Conservation (phyloP, 306 rosid genomes). For the Quercus suber region DNA sequence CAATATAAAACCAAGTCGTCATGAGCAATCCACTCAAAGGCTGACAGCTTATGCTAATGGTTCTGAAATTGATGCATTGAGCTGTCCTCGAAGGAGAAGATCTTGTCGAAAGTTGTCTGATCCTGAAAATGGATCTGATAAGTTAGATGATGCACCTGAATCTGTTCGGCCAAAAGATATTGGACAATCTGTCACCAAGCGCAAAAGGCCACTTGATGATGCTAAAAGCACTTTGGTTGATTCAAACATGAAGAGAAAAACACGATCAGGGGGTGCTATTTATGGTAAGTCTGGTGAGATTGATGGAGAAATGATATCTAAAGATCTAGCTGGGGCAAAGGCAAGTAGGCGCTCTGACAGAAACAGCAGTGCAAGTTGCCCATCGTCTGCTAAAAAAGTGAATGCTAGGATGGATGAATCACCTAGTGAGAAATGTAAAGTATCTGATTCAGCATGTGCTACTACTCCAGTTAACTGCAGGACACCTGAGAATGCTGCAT, state of each 20-base stretch:
- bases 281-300: slow-evolving; percentile 8
- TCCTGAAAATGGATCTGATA: slow-evolving; percentile 32
- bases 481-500: slow-evolving; percentile 49
- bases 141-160: slow-evolving; percentile 31
- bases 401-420: slow-evolving; percentile 28
- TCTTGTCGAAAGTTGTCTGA: slow-evolving; percentile 48
- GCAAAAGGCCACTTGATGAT: slow-evolving; percentile 25
- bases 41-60: slow-evolving; percentile 24
- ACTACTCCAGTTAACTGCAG: slow-evolving; percentile 53
- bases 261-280: slow-evolving; percentile 23
- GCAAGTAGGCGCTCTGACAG: slow-evolving; percentile 5
- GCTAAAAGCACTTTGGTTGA: slow-evolving; percentile 16
- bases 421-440: slow-evolving; percentile 44
- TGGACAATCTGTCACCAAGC: slow-evolving; percentile 29
- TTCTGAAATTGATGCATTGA: slow-evolving; percentile 20
- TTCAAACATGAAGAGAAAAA: slow-evolving; percentile 26
- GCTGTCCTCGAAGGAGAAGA: slow-evolving; percentile 49
- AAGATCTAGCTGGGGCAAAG: neutral
- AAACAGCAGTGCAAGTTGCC: slow-evolving; percentile 19
- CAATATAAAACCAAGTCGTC: slow-evolving; percentile 27
- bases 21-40: slow-evolving; percentile 26
- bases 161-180: slow-evolving; percentile 26
- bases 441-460: slow-evolving; percentile 39
- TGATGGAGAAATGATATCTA: slow-evolving; percentile 19
- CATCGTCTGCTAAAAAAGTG: slow-evolving; percentile 18